phyloP scores from a whole-genome alignment of 2,329 filamentous ascomycete species.

The Aspergillus sp. region DNA sequence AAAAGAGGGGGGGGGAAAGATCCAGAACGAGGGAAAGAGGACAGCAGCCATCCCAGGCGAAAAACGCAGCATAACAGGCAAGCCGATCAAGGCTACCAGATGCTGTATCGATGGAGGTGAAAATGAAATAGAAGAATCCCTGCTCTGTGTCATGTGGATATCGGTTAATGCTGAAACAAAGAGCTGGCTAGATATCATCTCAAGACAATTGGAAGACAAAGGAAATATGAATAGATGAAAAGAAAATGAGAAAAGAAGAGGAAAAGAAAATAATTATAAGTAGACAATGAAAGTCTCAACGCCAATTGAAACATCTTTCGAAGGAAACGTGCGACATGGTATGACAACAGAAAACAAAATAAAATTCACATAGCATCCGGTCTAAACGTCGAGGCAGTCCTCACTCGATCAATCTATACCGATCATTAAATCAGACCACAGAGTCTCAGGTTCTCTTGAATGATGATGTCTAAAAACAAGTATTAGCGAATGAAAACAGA shows the following conservation, averaged over 20 bases:
- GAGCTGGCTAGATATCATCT: conserved; percentile 29
- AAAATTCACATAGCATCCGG: conserved; percentile 34
- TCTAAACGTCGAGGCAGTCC: conserved; percentile 31
- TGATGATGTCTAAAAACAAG: conserved; percentile 82
- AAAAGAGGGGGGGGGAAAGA: conserved; percentile 22
- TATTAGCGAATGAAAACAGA: conserved; percentile 12
- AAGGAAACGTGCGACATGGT: conserved; percentile 27
- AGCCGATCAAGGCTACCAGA: conserved; percentile 8
- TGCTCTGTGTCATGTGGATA: conserved; percentile 29
- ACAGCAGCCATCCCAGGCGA: conserved; percentile 14
- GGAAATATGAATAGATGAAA: not conserved
- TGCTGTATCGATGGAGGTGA: conserved; percentile 19
- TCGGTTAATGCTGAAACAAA: conserved; percentile 26
- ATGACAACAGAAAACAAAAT: conserved; percentile 27
- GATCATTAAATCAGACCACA: conserved; percentile 86
- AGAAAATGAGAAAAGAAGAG: conserved; percentile 13
- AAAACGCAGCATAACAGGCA: conserved; percentile 4
- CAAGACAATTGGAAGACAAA: conserved; percentile 23
- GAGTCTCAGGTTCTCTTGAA: conserved; percentile 96
- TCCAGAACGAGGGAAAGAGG: conserved; percentile 12
- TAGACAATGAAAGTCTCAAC: conserved; percentile 35
- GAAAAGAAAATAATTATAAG: conserved; percentile 22
- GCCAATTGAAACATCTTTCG: conserved; percentile 28
- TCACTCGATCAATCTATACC: conserved; percentile 25
- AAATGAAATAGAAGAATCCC: conserved; percentile 16